A percentile compares a stretch with the other conserved stretches of the same genome.
phyloP scores from a whole-genome alignment of 2,329 filamentous ascomycete genomes.

The Chrysosporium keratinophilum region DNA sequence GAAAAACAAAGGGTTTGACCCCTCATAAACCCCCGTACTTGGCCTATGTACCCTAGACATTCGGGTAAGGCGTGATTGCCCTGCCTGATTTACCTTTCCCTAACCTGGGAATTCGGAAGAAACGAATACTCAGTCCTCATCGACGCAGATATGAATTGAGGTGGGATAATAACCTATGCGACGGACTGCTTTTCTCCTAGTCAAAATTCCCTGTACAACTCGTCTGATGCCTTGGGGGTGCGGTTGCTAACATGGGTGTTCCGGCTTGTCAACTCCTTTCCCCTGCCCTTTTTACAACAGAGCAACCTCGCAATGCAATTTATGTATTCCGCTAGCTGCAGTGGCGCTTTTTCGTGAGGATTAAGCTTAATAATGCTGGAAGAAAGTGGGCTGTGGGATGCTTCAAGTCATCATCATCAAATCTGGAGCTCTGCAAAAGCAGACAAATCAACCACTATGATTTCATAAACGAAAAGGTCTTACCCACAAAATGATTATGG shows the following conservation, averaged over 20 bases:
- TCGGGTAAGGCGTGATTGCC: conserved; percentile 13
- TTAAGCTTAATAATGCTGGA: conserved; percentile 4
- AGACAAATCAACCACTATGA: background rate
- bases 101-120: background rate
- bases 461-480: conserved; percentile 1
- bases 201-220: background rate
- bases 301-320: background rate
- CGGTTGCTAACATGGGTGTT: conserved; percentile 7
- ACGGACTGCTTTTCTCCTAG: conserved; percentile 1
- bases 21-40: conserved; percentile 1
- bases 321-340: background rate
- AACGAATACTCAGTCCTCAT: background rate
- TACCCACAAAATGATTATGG: background rate
- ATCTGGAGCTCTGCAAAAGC: conserved; percentile 2
- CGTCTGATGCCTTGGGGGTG: background rate
- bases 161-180: background rate
- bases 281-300: background rate
- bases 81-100: background rate
- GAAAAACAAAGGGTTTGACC: conserved; percentile 6
- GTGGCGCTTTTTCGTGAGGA: background rate
- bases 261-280: background rate
- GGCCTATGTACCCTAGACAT: background rate
- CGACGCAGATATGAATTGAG: background rate
- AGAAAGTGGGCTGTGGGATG: conserved; percentile 3
- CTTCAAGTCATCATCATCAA: background rate